A percentile compares a stretch with the other conserved stretches of the same genome.
phyloP scores from a whole-genome alignment of 495 filamentous ascomycete species.

The Podospora fimiseda region DNA sequence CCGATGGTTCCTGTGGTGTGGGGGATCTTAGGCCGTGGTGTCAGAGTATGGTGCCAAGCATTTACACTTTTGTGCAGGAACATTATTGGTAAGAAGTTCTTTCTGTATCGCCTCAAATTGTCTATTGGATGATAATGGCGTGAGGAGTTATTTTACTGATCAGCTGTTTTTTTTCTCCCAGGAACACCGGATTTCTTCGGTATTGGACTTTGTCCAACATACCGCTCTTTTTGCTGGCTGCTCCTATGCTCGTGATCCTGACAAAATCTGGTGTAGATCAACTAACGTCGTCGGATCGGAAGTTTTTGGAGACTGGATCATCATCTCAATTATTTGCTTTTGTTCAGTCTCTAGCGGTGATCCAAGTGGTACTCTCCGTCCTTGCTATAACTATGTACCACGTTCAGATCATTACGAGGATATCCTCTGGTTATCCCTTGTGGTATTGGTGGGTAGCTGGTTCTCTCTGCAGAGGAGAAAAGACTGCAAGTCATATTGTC shows the following conservation, averaged over 20 bases:
- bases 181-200: conserved; percentile 78
- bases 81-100: conserved; percentile 92
- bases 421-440: conserved; percentile 84
- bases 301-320: too few relatives aligned
- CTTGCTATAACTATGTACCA: conserved; percentile 78
- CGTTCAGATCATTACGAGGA: conserved; percentile 85
- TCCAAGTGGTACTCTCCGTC: conserved; percentile 64
- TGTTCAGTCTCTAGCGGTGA: conserved; percentile 56
- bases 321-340: too few relatives aligned
- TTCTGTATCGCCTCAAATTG: too few relatives aligned
- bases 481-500: too few relatives aligned
- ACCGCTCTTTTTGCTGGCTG: conserved; percentile 79
- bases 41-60: conserved; percentile 60
- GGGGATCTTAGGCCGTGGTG: conserved; percentile 65
- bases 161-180: too few relatives aligned
- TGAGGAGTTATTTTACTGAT: too few relatives aligned
- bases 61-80: conserved; percentile 83
- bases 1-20: conserved; percentile 14
- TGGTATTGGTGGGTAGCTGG: conserved; percentile 77
- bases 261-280: conserved; percentile 51
- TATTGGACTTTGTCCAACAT: conserved; percentile 89
- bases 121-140: too few relatives aligned
- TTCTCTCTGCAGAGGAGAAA: too few relatives aligned
- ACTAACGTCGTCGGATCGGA: too few relatives aligned
- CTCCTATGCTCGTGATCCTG: conserved; percentile 70